Evolutionary conservation across 495 filamentous ascomycete species (phyloP).

Genomic region (Margaritispora aquatica): DNA sequence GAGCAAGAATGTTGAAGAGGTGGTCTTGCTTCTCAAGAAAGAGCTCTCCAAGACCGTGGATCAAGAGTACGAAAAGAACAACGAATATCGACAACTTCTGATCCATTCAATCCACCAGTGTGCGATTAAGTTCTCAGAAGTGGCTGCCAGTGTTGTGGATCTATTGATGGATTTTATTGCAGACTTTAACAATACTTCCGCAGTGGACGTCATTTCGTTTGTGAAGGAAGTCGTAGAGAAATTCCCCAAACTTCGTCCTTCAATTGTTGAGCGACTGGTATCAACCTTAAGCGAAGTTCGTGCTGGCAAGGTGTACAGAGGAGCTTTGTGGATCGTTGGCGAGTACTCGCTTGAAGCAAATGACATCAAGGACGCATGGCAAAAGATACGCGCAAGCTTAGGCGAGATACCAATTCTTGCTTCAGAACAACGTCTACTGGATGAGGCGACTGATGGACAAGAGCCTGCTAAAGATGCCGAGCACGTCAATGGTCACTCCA

Average conservation of each 20-base stretch:
- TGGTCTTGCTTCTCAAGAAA: constrained; percentile 92
- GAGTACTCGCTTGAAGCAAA: constrained; percentile 92
- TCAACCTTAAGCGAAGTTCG: constrained; percentile 89
- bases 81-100: constrained; percentile 89
- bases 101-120: constrained; percentile 98
- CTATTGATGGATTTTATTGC: constrained; percentile 99
- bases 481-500: constrained; percentile 68
- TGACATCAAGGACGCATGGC: constrained; percentile 97
- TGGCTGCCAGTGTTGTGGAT: constrained; percentile 93
- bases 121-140: constrained; percentile 97
- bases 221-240: constrained; percentile 99
- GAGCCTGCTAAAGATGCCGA: constrained; percentile 58
- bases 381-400: constrained; percentile 84
- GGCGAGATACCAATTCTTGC: constrained; percentile 97
- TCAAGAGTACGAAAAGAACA: constrained; percentile 98
- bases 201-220: constrained; percentile 96
- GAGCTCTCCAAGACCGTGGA: constrained; percentile 97
- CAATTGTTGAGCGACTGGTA: constrained; percentile 84
- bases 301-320: constrained; percentile 94
- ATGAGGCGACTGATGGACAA: constrained; percentile 64
- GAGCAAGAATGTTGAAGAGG: constrained; percentile 98
- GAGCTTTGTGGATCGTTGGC: constrained; percentile 95
- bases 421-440: constrained; percentile 86
- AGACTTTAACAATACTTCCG: constrained; percentile 95
- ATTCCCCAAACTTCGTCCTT: constrained; percentile 81